These are phyloP conservation scores for Thecaphora frezii DNA, from an alignment of 1,284 basidiomycete species.

Conservation along the genomic window DNA sequence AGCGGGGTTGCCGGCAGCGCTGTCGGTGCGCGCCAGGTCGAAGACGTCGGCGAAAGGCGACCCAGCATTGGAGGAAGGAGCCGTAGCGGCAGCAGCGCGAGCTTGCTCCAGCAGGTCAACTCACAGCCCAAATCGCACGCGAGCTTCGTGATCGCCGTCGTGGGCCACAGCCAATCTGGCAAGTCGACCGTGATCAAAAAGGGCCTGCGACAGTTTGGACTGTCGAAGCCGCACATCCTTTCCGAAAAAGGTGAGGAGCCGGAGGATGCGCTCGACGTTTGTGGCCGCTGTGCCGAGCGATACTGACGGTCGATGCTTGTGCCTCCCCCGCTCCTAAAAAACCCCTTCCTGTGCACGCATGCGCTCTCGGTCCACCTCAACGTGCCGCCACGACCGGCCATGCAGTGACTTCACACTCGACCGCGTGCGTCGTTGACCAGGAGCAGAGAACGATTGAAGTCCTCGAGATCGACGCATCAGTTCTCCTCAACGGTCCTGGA, in stretches of 20 bases:
- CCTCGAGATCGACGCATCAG: slow-evolving; percentile 50
- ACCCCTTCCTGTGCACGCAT: no score
- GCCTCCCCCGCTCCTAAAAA: no score
- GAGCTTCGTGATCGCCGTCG: slow-evolving; percentile 52
- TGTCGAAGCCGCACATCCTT: slow-evolving; percentile 46
- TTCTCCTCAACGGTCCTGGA: slow-evolving; percentile 42
- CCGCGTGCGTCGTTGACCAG: slow-evolving; percentile 50
- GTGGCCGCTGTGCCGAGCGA: no score
- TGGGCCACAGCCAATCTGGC: slow-evolving; percentile 44
- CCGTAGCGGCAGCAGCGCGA: slow-evolving; percentile 48
- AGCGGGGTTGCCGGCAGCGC: no score
- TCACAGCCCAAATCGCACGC: slow-evolving; percentile 45
- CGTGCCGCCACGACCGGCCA: not conserved
- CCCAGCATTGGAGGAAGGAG: slow-evolving; percentile 33
- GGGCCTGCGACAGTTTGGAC: slow-evolving; percentile 50
- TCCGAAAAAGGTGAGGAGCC: slow-evolving; percentile 31
- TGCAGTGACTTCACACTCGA: slow-evolving; percentile 49
- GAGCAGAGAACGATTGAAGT: slow-evolving; percentile 53
- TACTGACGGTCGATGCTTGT: no score
- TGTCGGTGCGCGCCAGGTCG: no score
- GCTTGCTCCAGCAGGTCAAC: slow-evolving; percentile 48
- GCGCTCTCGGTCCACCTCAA: no score
- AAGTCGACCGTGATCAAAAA: slow-evolving; percentile 54
- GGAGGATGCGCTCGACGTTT: no score
- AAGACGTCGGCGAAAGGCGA: slow-evolving; percentile 11